Conservation (phyloP, 305 asterid species). For the Fraxinus latifolia region DNA sequence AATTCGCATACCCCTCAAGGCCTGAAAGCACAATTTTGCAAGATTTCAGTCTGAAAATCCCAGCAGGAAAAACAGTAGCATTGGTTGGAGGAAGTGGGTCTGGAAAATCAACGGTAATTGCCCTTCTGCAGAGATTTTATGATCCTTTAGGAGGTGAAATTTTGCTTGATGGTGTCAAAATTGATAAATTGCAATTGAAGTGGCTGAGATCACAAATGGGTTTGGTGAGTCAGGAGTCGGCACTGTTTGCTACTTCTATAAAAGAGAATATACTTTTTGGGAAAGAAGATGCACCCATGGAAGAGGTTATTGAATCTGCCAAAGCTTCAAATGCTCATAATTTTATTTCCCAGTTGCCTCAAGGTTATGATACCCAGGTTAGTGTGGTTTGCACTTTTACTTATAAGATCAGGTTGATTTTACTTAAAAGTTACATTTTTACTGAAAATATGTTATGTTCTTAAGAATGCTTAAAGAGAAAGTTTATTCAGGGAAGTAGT, state of each 20-base stretch:
- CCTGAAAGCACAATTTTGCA: conserved; percentile 65
- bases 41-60: conserved; percentile 57
- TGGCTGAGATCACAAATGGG: conserved; percentile 99
- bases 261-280: conserved; percentile 87
- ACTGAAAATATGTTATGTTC: not conserved
- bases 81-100: conserved; percentile 96
- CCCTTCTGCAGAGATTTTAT: conserved; percentile 77
- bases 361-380: conserved; percentile 93
- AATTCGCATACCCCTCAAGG: conserved; percentile 77
- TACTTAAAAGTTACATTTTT: not conserved
- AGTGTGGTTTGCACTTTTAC: not conserved
- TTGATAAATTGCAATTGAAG: conserved; percentile 74
- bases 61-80: conserved; percentile 77
- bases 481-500: not conserved
- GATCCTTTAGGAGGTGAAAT: conserved; percentile 81
- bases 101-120: conserved; percentile 81
- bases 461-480: not conserved
- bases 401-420: not conserved
- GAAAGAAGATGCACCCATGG: conserved; percentile 75
- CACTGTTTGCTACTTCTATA: conserved; percentile 80
- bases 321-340: conserved; percentile 93
- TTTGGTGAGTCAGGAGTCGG: conserved; percentile 92
- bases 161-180: conserved; percentile 65
- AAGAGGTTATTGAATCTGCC: conserved; percentile 77
- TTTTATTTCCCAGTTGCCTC: conserved; percentile 81